Conservation (phyloP, 1,139 yeast species). For the Hansenula anomala region DNA sequence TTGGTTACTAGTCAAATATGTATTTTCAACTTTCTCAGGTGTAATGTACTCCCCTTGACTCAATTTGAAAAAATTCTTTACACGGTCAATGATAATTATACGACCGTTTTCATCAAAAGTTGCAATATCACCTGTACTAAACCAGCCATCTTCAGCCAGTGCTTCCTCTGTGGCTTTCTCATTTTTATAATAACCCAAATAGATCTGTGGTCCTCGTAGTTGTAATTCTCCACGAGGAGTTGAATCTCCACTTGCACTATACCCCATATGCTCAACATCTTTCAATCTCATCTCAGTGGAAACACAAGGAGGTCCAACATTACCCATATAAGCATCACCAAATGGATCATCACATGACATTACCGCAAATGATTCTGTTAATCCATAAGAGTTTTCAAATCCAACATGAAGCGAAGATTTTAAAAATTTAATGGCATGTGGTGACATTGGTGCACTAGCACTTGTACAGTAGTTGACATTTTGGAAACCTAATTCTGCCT, state of each 20-base stretch:
- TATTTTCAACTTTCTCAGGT: conserved; percentile 57
- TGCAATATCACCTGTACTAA: conserved; percentile 61
- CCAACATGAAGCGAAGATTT: conserved; percentile 48
- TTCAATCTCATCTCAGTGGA: conserved; percentile 44
- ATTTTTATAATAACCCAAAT: conserved; percentile 50
- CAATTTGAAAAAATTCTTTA: conserved; percentile 60
- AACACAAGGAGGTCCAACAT: conserved; percentile 44
- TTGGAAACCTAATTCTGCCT: conserved; percentile 12
- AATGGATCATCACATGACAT: conserved; percentile 31
- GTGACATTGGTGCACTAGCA: conserved; percentile 46
- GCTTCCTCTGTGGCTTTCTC: conserved; percentile 39
- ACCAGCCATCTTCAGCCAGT: conserved; percentile 56
- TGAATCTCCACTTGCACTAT: conserved; percentile 42
- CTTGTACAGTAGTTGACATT: conserved; percentile 27
- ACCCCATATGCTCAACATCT: conserved; percentile 54
- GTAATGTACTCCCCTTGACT: conserved; percentile 65
- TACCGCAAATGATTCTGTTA: conserved; percentile 62
- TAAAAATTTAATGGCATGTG: conserved; percentile 43
- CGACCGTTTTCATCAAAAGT: conserved; percentile 41
- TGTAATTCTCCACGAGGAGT: conserved; percentile 44
- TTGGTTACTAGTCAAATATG: conserved; percentile 40
- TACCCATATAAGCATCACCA: conserved; percentile 43
- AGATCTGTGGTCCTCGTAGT: conserved; percentile 54
- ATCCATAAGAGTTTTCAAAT: conserved; percentile 58
- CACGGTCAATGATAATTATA: conserved; percentile 52